Percentiles rank a stretch among this genome's conserved stretches.
phyloP scores from a whole-genome alignment of 2,329 filamentous ascomycete species.

The Epichloe glyceriae region DNA sequence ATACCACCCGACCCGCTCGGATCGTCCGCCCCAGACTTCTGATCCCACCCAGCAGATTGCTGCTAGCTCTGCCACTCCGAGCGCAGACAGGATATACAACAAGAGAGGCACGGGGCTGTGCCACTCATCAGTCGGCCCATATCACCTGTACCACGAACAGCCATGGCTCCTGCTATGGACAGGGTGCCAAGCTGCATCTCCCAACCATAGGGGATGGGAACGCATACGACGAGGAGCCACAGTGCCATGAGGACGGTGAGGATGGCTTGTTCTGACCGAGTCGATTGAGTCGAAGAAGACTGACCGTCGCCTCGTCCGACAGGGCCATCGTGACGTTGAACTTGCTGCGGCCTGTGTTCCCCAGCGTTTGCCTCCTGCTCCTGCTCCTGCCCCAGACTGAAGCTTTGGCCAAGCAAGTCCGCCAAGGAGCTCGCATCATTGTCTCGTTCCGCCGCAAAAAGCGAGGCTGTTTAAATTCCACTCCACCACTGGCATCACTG shows the following conservation, averaged over 20 bases:
- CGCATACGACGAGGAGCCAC: constrained; percentile 14
- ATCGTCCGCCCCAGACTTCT: constrained; percentile 16
- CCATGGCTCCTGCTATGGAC: constrained; percentile 16
- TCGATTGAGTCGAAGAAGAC: background rate
- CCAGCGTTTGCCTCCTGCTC: constrained; percentile 6
- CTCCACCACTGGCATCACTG: constrained; percentile 11
- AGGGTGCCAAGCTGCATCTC: constrained; percentile 17
- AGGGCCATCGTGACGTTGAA: background rate
- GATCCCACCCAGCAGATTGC: constrained; percentile 22
- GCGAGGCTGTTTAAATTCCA: constrained; percentile 45
- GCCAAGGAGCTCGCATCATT: constrained; percentile 28
- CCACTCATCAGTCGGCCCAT: constrained; percentile 8
- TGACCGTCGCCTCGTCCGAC: background rate
- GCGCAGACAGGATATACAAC: constrained; percentile 11
- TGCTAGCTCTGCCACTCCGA: constrained; percentile 20
- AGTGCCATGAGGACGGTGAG: constrained; percentile 12
- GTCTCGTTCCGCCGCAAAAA: constrained; percentile 38
- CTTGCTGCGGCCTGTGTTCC: background rate
- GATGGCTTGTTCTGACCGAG: constrained; percentile 9
- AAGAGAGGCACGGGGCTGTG: constrained; percentile 9
- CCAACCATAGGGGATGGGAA: constrained; percentile 13
- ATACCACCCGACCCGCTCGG: constrained; percentile 12
- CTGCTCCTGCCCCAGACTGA: constrained; percentile 24
- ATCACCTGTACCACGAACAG: constrained; percentile 18
- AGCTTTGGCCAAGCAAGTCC: constrained; percentile 31